Conservation (phyloP, 495 filamentous ascomycete genomes). For the Aspergillus carlsbadensis region DNA sequence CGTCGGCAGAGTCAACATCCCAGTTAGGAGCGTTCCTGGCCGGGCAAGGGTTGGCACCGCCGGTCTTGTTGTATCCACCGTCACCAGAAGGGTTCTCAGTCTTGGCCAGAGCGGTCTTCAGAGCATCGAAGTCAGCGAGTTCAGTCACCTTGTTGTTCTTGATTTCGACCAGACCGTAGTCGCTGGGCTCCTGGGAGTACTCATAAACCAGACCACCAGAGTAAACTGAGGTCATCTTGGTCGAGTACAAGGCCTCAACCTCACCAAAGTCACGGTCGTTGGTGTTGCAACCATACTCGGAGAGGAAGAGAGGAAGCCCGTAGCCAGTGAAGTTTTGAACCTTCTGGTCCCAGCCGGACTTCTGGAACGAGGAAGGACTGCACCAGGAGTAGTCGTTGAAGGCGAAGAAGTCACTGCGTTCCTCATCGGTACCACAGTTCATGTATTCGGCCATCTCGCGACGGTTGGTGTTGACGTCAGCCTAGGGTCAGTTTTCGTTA, state of each 20-base stretch:
- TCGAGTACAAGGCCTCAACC: constrained; percentile 74
- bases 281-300: constrained; percentile 88
- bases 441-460: constrained; percentile 88
- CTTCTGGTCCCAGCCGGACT: constrained; percentile 87
- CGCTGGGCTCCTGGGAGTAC: constrained; percentile 75
- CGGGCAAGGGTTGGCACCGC: constrained; percentile 68
- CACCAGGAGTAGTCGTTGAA: constrained; percentile 99
- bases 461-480: constrained; percentile 80
- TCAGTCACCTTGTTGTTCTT: constrained; percentile 53
- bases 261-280: constrained; percentile 81
- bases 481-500: constrained; percentile 19
- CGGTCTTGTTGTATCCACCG: constrained; percentile 72
- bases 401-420: constrained; percentile 91
- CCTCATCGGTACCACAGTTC: constrained; percentile 88
- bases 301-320: constrained; percentile 90
- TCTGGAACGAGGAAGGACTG: constrained; percentile 70
- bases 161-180: constrained; percentile 78
- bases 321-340: constrained; percentile 89
- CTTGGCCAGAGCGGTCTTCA: constrained; percentile 62
- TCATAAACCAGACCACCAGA: constrained; percentile 96
- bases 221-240: constrained; percentile 86
- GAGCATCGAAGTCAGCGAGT: constrained; percentile 62
- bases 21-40: constrained; percentile 60
- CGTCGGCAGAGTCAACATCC: constrained; percentile 64
- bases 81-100: constrained; percentile 67